Base-by-base conservation (phyloP, 768 basidiomycete species). In the Suillus lakei region DNA sequence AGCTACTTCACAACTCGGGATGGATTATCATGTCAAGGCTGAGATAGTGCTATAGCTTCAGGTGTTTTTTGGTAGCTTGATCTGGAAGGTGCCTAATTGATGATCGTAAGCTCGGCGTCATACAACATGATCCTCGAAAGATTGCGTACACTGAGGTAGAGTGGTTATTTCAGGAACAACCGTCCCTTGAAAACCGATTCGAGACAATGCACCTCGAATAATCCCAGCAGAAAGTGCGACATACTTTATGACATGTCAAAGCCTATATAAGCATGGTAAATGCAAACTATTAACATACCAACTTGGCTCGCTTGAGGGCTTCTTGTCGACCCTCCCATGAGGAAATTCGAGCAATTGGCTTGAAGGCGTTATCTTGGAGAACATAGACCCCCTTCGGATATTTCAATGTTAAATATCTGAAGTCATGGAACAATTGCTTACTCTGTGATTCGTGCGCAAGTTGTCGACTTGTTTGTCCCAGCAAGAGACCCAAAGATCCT, bases 381-480 rank as follows among this genome's bases (percentile, higher is more conserved):
- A 98, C 96, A 67, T 96, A 98, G 18, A 96, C 89, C 5, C 96
- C 96, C 95, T 97, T 38, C 38, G 4, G 28, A 56, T 21, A 36
- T 60, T 48, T 44, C 10, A 15, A 28, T 39, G 32, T 39, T 3
- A 23, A 55, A 65, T 38, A 7, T 23, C 41, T 51, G 64, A 55
- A 53, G 51, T 8, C 8, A 36, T 30, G 18, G 3, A n/a, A 66
- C 21, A 46, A 21, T 28, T 41, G 79, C 88, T 46, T 72, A 95
- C 95, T 58, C 96, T 84, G 76, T 97, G 96, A 75, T 98, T 98
- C 18, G 96, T 98, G 53, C 96, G 87, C 64, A 98, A 79, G 76
- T 98, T 98, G 72, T 98, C 96, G 1, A 98, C 93, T 74, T 97
- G 96, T 74, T 96, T 96, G 61, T 95, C 92, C 90, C 93, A 98